Conservation (phyloP, 352 stramenopile species). For the Peronospora destructor region DNA sequence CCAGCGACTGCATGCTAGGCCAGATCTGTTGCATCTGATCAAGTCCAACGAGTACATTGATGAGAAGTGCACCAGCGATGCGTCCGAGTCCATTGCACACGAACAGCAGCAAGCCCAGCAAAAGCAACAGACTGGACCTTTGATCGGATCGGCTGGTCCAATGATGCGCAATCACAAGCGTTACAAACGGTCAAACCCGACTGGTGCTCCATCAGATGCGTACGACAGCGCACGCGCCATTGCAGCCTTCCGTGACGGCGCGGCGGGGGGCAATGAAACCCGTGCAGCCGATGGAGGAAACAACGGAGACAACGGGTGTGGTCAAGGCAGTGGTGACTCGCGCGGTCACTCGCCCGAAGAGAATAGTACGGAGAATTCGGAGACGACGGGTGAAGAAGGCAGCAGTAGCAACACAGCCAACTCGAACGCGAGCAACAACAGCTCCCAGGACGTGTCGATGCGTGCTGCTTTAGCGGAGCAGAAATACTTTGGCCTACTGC, state of each 20-base stretch:
- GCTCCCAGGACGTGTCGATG: constrained; percentile 36
- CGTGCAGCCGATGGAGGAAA: constrained; percentile 6
- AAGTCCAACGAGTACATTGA: constrained; percentile 83
- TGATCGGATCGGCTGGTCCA: constrained; percentile 27
- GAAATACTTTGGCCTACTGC: constrained; percentile 72
- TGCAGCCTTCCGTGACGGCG: constrained; percentile 18
- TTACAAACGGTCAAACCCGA: constrained; percentile 48
- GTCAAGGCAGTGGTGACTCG: constrained; percentile 19
- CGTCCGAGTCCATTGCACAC: constrained; percentile 37
- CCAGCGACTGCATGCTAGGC: constrained; percentile 62
- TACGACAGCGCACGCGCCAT: constrained; percentile 28
- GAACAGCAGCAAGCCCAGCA: constrained; percentile 30
- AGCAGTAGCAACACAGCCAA: constrained; percentile 42
- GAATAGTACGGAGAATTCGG: constrained; percentile 67
- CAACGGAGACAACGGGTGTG: constrained; percentile 12
- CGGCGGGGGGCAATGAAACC: constrained; percentile 11
- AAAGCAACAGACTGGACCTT: constrained; percentile 22
- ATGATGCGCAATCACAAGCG: constrained; percentile 49
- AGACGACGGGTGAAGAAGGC: constrained; percentile 70
- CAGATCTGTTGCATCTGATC: constrained; percentile 70
- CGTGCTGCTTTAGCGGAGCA: constrained; percentile 63
- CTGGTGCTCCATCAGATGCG: constrained; percentile 11
- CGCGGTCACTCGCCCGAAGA: constrained; percentile 35
- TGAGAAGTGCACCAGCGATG: constrained; percentile 61
- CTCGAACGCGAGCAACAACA: constrained; percentile 44